These are phyloP conservation scores for Leptomonas seymouri DNA, from an alignment of 208 protist species.

Conservation along the genomic window DNA sequence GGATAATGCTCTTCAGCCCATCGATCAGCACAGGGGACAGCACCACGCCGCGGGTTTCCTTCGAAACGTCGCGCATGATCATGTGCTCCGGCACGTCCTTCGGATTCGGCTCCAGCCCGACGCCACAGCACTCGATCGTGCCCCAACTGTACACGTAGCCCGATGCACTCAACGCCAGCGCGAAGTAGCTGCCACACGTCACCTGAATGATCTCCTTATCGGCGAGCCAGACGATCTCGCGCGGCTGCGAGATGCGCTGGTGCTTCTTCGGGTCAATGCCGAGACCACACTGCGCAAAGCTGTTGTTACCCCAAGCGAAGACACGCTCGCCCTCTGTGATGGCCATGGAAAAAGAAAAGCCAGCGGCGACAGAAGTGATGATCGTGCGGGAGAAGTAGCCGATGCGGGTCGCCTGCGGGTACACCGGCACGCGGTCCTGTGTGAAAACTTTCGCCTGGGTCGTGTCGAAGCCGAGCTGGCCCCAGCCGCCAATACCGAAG, in stretches of 20 bases:
- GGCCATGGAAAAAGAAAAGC: conserved; percentile 62
- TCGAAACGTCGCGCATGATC: conserved; percentile 51
- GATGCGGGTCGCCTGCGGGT: conserved; percentile 65
- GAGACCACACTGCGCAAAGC: conserved; percentile 78
- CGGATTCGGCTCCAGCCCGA: conserved; percentile 54
- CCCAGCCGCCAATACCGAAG: conserved; percentile 79
- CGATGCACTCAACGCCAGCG: conserved; percentile 60
- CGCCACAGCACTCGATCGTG: conserved; percentile 79
- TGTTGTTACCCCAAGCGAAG: conserved; percentile 87
- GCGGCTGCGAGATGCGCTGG: conserved; percentile 55
- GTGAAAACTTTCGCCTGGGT: conserved; percentile 53
- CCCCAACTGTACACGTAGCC: conserved; percentile 87
- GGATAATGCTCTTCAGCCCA: conserved; percentile 56
- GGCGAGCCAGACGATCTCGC: conserved; percentile 68
- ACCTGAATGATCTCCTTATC: conserved; percentile 86
- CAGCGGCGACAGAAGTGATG: conserved; percentile 57
- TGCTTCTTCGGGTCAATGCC: conserved; percentile 64
- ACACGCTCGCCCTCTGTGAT: conserved; percentile 77
- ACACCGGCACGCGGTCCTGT: conserved; percentile 65
- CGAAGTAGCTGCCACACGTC: conserved; percentile 82
- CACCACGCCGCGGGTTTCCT: conserved; percentile 53
- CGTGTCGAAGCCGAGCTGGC: conserved; percentile 74
- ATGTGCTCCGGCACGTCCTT: conserved; percentile 52
- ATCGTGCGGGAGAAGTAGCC: conserved; percentile 59
- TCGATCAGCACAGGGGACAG: conserved; percentile 59